These are phyloP conservation scores for Fusarium euwallaceae DNA, from an alignment of 2,329 filamentous ascomycete species.

Conservation along the genomic window DNA sequence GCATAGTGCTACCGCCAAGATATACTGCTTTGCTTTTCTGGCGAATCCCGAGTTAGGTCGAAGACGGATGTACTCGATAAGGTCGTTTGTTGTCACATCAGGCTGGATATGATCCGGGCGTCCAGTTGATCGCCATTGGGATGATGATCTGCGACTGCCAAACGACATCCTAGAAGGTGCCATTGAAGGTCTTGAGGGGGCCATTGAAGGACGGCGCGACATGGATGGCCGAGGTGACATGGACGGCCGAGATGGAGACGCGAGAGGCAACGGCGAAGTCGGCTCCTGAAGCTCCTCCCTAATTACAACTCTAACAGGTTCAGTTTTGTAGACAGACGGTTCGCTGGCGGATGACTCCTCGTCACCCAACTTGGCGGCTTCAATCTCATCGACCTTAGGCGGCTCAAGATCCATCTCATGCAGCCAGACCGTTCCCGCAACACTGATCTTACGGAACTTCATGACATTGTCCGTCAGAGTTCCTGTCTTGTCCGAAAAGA, in stretches of 20 bases:
- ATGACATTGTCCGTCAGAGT: slow-evolving; percentile 95
- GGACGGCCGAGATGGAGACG: slow-evolving; percentile 50
- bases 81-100: slow-evolving; percentile 75
- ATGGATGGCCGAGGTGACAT: slow-evolving; percentile 42
- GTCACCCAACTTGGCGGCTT: slow-evolving; percentile 33
- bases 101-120: slow-evolving; percentile 65
- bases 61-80: slow-evolving; percentile 81
- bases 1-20: slow-evolving; percentile 87
- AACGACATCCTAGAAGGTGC: slow-evolving; percentile 48
- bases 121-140: slow-evolving; percentile 63
- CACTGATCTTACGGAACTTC: slow-evolving; percentile 93
- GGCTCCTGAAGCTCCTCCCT: slow-evolving; percentile 45
- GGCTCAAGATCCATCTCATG: slow-evolving; percentile 79
- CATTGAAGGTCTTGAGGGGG: slow-evolving; percentile 46
- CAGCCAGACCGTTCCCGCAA: slow-evolving; percentile 90
- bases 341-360: slow-evolving; percentile 43
- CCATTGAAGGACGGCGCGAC: slow-evolving; percentile 45
- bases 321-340: slow-evolving; percentile 46
- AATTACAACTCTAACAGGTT: slow-evolving; percentile 48
- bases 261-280: slow-evolving; percentile 28
- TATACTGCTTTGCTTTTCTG: slow-evolving; percentile 82
- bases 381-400: slow-evolving; percentile 44
- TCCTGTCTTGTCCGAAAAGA: slow-evolving; percentile 95
- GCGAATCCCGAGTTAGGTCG: slow-evolving; percentile 84
- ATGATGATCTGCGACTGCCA: slow-evolving; percentile 59